Base-by-base conservation (phyloP, 1,284 basidiomycete genomes). In the Phellopilus nigrolimitatus region DNA sequence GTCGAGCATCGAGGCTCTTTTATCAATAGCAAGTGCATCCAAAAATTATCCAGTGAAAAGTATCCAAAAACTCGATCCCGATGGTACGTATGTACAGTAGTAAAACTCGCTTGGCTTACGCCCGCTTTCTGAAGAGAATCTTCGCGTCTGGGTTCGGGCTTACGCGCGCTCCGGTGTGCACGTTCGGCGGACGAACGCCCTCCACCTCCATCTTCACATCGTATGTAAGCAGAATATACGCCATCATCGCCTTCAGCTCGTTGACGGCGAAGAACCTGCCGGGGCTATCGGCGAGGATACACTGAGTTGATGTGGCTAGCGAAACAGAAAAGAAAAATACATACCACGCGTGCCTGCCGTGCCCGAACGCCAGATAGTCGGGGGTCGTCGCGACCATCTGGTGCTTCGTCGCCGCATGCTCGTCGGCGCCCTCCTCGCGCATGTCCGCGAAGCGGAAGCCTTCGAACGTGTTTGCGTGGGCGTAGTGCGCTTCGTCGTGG, bases 181-280 rank as follows among this genome's bases (percentile, higher is more conserved):
- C n/a, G 36, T 57, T 55, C 25, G 37, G 13, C 10, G 67, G 68
- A 13, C 64, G 59, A 12, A 61, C 53, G 3, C 62, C 63, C 19
- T 65, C 66, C 1, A 63, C 62, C 45, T 63, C 64, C 24, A 74
- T 54, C 58, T 71, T 74, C 28, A 78, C 55, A 51, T 78, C 76
- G 56, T 77, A 79, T 43, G 67, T 70, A 19, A 73, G 30, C 1
- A 78, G 47, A 10, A 75, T 57, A 48, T 75, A 64, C 3, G 69
- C 71, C 34, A 77, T 58, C 64, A 76, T 68, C 1, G 66, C 63
- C 58, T 78, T 78, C 37, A 78, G 59, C 57, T 71, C 70, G 51
- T 66, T 70, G 12, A 67, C 68, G 0, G 74, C 74, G 56, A 77
- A 75, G 64, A 74, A 75, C 2, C 73, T 64, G 3, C 72, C 74